phyloP scores from a whole-genome alignment of 2,329 filamentous ascomycete genomes.

The Xylariaceae sp. region DNA sequence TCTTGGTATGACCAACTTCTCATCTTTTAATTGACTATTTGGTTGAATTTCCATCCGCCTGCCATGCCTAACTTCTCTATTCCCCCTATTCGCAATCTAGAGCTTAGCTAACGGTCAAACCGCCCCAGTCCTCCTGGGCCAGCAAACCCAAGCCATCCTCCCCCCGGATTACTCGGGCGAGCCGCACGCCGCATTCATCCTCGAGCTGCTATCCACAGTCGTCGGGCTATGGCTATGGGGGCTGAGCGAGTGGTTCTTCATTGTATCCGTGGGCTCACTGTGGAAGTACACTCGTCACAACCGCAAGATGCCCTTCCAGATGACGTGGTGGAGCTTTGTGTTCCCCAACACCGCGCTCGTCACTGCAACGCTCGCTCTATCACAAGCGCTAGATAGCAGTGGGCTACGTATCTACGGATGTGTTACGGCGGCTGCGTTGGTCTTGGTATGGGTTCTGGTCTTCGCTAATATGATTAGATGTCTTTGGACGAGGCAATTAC shows the following conservation, averaged over 20 bases:
- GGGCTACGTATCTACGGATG: slow-evolving; percentile 71
- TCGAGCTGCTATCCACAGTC: slow-evolving; percentile 61
- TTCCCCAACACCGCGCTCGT: slow-evolving; percentile 80
- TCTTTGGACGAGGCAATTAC: slow-evolving; percentile 68
- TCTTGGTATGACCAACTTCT: slow-evolving; percentile 41
- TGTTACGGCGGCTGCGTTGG: slow-evolving; percentile 67
- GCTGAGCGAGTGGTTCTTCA: slow-evolving; percentile 83
- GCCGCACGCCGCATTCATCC: slow-evolving; percentile 49
- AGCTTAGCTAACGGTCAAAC: background rate
- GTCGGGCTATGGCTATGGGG: slow-evolving; percentile 81
- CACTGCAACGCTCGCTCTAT: slow-evolving; percentile 77
- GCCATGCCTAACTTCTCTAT: background rate
- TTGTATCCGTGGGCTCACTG: slow-evolving; percentile 78
- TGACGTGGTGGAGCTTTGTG: slow-evolving; percentile 86
- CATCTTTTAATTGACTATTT: background rate
- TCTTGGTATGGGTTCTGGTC: slow-evolving; percentile 72
- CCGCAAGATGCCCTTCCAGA: slow-evolving; percentile 73
- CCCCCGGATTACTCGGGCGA: slow-evolving; percentile 51
- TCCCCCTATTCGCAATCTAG: background rate
- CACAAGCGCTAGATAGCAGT: slow-evolving; percentile 61
- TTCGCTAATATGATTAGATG: slow-evolving; percentile 73
- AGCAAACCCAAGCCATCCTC: slow-evolving; percentile 49
- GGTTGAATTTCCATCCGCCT: background rate
- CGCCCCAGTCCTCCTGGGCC: slow-evolving; percentile 51
- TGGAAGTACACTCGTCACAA: slow-evolving; percentile 66